Conservation (phyloP, 768 basidiomycete genomes). For the Antrodiella citrinella region DNA sequence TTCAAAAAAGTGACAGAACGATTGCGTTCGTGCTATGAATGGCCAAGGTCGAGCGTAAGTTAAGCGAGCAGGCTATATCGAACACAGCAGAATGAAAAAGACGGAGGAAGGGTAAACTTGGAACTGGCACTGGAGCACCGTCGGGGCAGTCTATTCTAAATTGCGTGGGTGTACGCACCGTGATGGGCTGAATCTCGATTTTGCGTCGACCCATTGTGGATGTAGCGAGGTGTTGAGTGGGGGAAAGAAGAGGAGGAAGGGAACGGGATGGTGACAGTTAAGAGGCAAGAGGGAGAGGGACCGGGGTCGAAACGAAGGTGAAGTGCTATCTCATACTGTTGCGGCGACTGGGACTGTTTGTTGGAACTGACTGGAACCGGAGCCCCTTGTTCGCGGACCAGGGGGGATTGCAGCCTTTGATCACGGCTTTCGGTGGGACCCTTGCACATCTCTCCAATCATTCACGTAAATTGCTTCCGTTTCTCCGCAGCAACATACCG, state of each 20-base stretch:
- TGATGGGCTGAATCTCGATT: conserved; percentile 78
- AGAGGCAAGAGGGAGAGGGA: background rate
- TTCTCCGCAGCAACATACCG: background rate
- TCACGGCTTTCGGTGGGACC: background rate
- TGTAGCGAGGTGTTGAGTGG: background rate
- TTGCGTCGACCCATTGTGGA: conserved; percentile 61
- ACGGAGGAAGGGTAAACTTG: conserved; percentile 18
- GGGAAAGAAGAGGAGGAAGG: background rate
- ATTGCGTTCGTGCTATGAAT: conserved; percentile 81
- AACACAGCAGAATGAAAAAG: conserved; percentile 11
- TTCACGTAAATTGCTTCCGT: background rate
- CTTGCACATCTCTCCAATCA: background rate
- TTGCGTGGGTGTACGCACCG: conserved; percentile 46
- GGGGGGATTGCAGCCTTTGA: background rate
- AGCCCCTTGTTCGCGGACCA: background rate
- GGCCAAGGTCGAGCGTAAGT: conserved; percentile 21
- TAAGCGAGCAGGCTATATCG: conserved; percentile 22
- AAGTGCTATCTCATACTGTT: too few species aligned
- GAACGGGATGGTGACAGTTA: background rate
- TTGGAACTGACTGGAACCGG: background rate
- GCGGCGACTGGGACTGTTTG: too few species aligned
- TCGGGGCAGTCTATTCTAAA: conserved; percentile 4
- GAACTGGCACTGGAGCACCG: conserved; percentile 21
- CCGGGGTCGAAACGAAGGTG: background rate
- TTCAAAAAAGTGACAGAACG: conserved; percentile 88